These are phyloP conservation scores for Aleurites moluccanus DNA, from an alignment of 441 rosid genomes.

Conservation along the genomic window DNA sequence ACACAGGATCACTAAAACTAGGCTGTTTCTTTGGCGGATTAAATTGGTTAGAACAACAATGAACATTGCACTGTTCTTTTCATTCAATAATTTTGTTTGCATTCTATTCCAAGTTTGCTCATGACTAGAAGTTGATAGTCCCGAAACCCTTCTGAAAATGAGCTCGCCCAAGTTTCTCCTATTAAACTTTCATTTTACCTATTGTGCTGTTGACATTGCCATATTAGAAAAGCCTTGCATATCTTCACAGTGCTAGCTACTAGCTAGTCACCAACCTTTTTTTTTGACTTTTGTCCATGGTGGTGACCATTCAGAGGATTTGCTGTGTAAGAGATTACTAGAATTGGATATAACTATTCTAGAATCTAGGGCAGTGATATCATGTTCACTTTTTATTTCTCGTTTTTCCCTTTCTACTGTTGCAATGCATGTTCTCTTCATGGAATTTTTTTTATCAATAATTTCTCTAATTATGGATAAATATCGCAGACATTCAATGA, in stretches of 20 bases:
- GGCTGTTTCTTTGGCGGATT: not conserved
- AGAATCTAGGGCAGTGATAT: not conserved
- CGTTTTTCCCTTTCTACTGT: not conserved
- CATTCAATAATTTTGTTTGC: not conserved
- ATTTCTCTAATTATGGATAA: slow-evolving; percentile 25
- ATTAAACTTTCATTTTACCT: not conserved
- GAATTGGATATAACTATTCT: not conserved
- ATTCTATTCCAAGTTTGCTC: not conserved
- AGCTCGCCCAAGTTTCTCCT: not conserved
- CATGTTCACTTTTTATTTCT: not conserved
- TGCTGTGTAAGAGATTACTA: not conserved
- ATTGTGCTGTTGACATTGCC: not conserved
- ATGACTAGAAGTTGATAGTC: not conserved
- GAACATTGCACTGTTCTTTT: not conserved
- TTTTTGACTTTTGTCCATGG: not conserved
- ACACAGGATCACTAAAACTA: not conserved
- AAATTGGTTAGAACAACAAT: no score
- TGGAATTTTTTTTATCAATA: not conserved
- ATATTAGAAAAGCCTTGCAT: not conserved
- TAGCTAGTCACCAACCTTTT: not conserved
- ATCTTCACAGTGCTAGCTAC: not conserved
- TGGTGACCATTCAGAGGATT: not conserved
- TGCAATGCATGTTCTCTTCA: not conserved
- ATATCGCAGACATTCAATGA: slow-evolving; percentile 67
- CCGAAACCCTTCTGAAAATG: not conserved